These are phyloP conservation scores for Pseudozyma pruni DNA, from an alignment of 1,284 basidiomycete species.

Conservation along the genomic window DNA sequence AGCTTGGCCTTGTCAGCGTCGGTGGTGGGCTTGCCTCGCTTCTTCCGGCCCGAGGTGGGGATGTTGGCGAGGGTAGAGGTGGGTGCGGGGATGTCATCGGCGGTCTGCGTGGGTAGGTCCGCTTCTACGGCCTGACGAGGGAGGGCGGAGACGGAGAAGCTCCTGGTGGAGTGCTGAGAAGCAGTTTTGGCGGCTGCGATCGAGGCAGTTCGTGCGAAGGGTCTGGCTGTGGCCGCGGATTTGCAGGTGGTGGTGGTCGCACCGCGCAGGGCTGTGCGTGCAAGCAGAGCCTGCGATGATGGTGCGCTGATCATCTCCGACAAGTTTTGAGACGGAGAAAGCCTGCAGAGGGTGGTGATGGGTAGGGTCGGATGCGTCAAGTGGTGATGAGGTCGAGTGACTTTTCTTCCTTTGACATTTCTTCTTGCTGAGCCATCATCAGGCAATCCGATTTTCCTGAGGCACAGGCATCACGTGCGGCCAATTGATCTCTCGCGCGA, in stretches of 20 bases:
- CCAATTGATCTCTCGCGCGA: no score
- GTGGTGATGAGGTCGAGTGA: background rate
- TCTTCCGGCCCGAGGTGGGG: constrained; percentile 18
- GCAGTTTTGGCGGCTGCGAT: constrained; percentile 4
- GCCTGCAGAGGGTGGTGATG: constrained; percentile 1
- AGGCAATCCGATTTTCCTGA: background rate
- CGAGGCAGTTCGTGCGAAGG: constrained; percentile 7
- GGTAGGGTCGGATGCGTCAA: no score
- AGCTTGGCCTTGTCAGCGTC: constrained; percentile 24
- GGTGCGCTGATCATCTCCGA: constrained; percentile 28
- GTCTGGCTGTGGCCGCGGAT: background rate
- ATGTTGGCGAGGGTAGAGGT: background rate
- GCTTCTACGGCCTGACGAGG: constrained; percentile 8
- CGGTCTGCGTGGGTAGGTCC: background rate
- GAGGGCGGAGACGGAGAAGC: constrained; percentile 11
- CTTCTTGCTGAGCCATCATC: background rate
- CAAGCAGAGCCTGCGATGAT: constrained; percentile 21
- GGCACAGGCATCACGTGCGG: background rate
- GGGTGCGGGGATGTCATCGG: background rate
- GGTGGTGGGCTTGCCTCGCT: constrained; percentile 16
- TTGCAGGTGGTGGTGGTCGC: constrained; percentile 4
- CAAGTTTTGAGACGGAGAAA: background rate
- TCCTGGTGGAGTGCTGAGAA: constrained; percentile 11
- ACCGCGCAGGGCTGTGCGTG: constrained; percentile 23
- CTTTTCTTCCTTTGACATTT: background rate